Percentiles rank a stretch among this genome's conserved stretches.
phyloP scores from a whole-genome alignment of 352 stramenopile genomes.

The Thalassiosira allenii region DNA sequence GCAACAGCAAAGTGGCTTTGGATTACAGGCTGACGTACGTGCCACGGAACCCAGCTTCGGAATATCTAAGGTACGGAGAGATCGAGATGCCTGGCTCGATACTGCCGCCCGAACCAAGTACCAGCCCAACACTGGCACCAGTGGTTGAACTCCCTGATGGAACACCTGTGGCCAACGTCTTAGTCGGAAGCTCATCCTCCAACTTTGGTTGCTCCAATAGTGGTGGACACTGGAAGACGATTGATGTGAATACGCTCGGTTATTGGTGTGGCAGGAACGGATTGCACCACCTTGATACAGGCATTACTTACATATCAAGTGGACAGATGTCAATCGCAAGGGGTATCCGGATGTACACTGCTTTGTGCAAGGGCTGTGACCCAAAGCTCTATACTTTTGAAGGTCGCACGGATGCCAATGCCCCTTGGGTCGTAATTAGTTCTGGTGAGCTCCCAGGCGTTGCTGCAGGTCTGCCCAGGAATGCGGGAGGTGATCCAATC shows the following conservation, averaged over 20 bases:
- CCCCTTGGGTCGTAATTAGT: conserved; percentile 21
- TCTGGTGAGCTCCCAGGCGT: conserved; percentile 11
- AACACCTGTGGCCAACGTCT: conserved; percentile 14
- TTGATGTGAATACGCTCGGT: background rate
- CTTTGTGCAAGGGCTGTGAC: conserved; percentile 6
- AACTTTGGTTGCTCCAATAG: conserved; percentile 23
- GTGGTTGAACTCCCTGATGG: no score
- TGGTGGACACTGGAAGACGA: background rate
- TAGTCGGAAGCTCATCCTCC: background rate
- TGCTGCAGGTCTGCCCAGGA: conserved; percentile 4
- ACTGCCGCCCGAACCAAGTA: no score
- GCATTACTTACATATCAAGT: background rate
- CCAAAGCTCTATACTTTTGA: conserved; percentile 16
- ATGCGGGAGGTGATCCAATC: background rate
- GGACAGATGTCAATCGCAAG: conserved; percentile 7
- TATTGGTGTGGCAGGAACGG: conserved; percentile 10
- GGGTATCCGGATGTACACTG: background rate
- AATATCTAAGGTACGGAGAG: no score
- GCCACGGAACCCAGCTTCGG: no score
- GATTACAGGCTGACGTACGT: no score
- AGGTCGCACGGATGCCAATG: conserved; percentile 28
- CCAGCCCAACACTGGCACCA: no score
- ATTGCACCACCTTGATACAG: background rate
- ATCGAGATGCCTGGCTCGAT: no score
- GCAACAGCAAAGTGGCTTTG: conserved; percentile 5